Conservation (phyloP, 1,284 basidiomycete genomes). For the Trametes versicolor region DNA sequence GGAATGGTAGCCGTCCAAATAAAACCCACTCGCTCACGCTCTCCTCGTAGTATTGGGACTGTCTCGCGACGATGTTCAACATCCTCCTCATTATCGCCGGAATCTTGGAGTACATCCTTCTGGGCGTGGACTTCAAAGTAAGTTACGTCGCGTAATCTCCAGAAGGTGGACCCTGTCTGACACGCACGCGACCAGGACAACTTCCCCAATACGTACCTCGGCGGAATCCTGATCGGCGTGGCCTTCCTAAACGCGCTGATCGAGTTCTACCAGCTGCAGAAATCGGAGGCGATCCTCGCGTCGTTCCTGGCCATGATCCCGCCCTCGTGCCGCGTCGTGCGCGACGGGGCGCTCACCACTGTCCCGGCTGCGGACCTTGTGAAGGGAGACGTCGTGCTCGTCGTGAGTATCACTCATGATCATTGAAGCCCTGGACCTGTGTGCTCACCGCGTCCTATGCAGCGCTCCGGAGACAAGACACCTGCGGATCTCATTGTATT, state of each 20-base stretch:
- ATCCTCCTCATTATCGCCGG: constrained; percentile 71
- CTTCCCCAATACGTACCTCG: constrained; percentile 74
- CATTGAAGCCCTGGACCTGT: not conserved
- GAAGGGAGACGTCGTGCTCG: constrained; percentile 72
- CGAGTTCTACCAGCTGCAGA: constrained; percentile 77
- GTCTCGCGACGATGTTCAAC: constrained; percentile 74
- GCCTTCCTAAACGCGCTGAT: constrained; percentile 77
- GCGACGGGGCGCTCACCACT: constrained; percentile 63
- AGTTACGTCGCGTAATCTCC: constrained; percentile 10
- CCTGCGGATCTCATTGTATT: constrained; percentile 73
- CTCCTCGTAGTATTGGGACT: constrained; percentile 63
- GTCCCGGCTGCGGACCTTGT: constrained; percentile 74
- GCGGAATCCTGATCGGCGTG: constrained; percentile 73
- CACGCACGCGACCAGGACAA: constrained; percentile 53
- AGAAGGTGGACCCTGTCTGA: constrained; percentile 2
- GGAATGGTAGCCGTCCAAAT: constrained; percentile 22
- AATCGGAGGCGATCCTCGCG: constrained; percentile 75
- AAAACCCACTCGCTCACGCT: constrained; percentile 19
- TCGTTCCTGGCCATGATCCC: constrained; percentile 80
- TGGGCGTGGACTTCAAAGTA: constrained; percentile 70
- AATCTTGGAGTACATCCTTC: constrained; percentile 69
- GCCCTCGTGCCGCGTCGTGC: constrained; percentile 70
- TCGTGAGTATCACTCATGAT: constrained; percentile 51
- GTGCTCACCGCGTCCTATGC: not conserved
- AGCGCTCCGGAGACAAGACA: constrained; percentile 76